Percentiles rank a stretch among this genome's conserved stretches.
phyloP scores from a whole-genome alignment of 139 green algal species.

The Zygnema cylindricum region DNA sequence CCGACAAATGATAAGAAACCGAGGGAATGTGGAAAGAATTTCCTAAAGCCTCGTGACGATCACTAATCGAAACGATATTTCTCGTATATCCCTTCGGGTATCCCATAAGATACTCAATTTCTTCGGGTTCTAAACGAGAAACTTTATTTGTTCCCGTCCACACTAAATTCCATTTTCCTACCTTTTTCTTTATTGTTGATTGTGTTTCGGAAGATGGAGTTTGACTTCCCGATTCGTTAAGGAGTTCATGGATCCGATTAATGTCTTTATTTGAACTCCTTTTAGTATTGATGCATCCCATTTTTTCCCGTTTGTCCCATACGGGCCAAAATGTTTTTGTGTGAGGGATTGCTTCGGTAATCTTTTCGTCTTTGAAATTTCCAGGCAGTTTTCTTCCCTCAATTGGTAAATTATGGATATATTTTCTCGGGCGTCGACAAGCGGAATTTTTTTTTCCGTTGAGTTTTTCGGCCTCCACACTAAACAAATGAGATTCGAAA shows the following conservation, averaged over 20 bases:
- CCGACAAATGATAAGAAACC: slow-evolving; percentile 24
- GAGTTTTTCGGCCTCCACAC: neutral
- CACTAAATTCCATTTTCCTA: slow-evolving; percentile 18
- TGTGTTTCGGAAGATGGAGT: neutral
- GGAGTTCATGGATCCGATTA: neutral
- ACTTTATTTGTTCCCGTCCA: slow-evolving; percentile 25
- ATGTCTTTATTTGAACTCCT: neutral
- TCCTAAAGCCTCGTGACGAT: neutral
- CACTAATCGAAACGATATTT: neutral
- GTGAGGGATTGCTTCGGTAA: neutral
- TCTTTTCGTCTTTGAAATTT: neutral
- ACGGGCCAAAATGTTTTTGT: neutral
- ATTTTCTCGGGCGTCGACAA: neutral
- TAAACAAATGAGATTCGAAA: neutral
- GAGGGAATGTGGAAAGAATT: slow-evolving; percentile 44
- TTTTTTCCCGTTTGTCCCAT: slow-evolving; percentile 2
- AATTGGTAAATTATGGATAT: slow-evolving; percentile 26
- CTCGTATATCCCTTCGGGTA: slow-evolving; percentile 13
- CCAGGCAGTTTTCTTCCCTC: neutral
- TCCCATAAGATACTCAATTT: slow-evolving; percentile 24
- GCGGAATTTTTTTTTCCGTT: neutral
- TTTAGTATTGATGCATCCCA: slow-evolving; percentile 17
- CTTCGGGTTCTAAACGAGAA: neutral
- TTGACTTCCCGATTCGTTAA: neutral
- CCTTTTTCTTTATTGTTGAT: neutral